Base-by-base conservation (phyloP, 345 rosid genomes). In the Eutrema japonicum region DNA sequence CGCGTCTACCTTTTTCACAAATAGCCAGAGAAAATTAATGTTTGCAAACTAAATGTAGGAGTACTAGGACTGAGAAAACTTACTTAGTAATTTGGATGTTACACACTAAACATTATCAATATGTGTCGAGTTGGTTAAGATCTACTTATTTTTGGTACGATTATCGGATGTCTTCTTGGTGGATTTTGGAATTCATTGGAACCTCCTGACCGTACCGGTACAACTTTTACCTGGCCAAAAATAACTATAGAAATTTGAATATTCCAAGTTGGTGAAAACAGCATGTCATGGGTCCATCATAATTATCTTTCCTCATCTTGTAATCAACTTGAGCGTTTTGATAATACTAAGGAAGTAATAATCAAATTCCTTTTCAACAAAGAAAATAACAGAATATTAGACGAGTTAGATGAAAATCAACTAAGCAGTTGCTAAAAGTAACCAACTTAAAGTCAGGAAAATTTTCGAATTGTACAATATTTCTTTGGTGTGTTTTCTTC, bases 251-350 rank as follows among this genome's bases (percentile, higher is more conserved):
- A 32, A 53, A 38, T 76, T 76, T 69, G 71, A 76, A 70, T 70
- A 56, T 64, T 48, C 76, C 43, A 70, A 56, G 71, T 64, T 70
- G 66, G 76, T 64, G 71, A 55, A 64, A 41, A 33, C 30, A 63
- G 51, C 51, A 76, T 47, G 75, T 64, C 64, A 30, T 68, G 69
- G 75, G 79, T 76, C 79, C 71, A 64, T 70, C 66, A 41, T 57
- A n/a, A 63, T 63, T n/a, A 63, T 55, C 53, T 47, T 68, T 75
- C 38, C 64, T 63, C 65, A 69, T 76, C 71, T 62, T 61, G 6
- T 47, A 30, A 76, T 76, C 79, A 69, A 76, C 79, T 76, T 76
- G 79, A 69, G 48, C 66, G 27, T 16, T 69, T 62, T 33, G 65
- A 54, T 32, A 50, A 37, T 74, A 74, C 78, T 66, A 65, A 55